These are phyloP conservation scores for Aspergillus diversus DNA, from an alignment of 495 filamentous ascomycete genomes.

Conservation along the genomic window DNA sequence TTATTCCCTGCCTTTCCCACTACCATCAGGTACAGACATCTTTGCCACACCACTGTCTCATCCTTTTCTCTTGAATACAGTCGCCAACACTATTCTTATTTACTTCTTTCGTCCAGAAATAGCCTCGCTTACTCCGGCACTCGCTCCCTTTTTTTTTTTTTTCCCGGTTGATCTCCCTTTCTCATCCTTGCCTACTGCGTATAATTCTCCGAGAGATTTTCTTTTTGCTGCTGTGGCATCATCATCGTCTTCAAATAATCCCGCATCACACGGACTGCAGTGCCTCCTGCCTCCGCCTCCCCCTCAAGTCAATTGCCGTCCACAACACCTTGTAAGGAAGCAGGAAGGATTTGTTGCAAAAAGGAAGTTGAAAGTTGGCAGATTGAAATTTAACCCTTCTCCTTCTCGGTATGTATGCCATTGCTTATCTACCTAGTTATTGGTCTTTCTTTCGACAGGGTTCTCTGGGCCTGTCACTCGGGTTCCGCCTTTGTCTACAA, in stretches of 20 bases:
- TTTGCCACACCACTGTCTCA: conserved; percentile 5
- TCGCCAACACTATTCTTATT: conserved; percentile 11
- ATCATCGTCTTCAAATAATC: conserved; percentile 21
- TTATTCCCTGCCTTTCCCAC: background rate
- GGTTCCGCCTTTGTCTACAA: background rate
- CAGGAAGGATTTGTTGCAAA: background rate
- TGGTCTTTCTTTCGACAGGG: conserved; percentile 13
- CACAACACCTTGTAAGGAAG: background rate
- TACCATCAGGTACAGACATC: background rate
- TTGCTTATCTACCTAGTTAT: conserved; percentile 6
- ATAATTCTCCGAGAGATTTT: conserved; percentile 27
- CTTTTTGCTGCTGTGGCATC: conserved; percentile 13
- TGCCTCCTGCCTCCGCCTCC: background rate
- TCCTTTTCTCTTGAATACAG: background rate
- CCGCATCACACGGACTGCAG: conserved; percentile 18
- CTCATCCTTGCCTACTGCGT: conserved; percentile 15
- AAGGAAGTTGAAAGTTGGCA: background rate
- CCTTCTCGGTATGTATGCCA: conserved; percentile 9
- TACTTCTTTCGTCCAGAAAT: conserved; percentile 3
- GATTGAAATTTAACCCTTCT: conserved; percentile 10
- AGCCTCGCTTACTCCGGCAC: background rate
- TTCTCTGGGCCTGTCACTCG: conserved; percentile 3
- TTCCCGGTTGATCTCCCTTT: conserved; percentile 9
- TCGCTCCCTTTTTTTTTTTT: background rate
- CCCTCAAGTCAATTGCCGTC: background rate